Evolutionary conservation across 352 stramenopile genomes (phyloP).

Genomic region (Globisporangium mamillatum): DNA sequence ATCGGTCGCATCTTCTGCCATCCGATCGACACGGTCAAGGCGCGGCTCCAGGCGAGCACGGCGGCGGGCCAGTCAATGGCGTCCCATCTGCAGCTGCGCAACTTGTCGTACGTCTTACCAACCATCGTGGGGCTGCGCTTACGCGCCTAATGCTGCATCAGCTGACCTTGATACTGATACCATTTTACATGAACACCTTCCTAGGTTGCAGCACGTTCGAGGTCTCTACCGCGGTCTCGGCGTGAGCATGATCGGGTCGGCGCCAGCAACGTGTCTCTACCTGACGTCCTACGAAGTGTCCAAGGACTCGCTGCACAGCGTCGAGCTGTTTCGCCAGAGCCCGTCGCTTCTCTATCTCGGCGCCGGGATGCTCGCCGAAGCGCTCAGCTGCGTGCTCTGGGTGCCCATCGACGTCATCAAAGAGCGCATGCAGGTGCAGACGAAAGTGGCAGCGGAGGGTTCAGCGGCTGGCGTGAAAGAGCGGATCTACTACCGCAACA

Average conservation of each 20-base stretch:
- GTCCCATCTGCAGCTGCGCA: conserved; percentile 42
- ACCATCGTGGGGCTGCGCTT: neutral
- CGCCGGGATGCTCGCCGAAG: conserved; percentile 68
- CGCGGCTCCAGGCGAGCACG: conserved; percentile 66
- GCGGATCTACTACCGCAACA: conserved; percentile 89
- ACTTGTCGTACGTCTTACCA: conserved; percentile 31
- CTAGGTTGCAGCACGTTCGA: conserved; percentile 47
- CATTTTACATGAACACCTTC: neutral
- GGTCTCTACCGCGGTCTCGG: conserved; percentile 95
- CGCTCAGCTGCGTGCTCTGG: conserved; percentile 93
- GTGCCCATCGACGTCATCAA: conserved; percentile 99
- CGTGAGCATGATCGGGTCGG: conserved; percentile 92
- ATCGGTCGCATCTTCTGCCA: conserved; percentile 88
- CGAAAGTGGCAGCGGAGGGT: conserved; percentile 6
- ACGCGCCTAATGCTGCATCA: neutral
- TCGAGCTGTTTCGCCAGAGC: conserved; percentile 38
- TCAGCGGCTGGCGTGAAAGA: neutral
- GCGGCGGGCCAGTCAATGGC: conserved; percentile 33
- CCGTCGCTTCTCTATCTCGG: conserved; percentile 73
- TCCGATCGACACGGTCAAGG: conserved; percentile 91
- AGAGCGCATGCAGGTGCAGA: conserved; percentile 96
- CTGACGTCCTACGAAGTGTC: conserved; percentile 95
- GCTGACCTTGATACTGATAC: neutral
- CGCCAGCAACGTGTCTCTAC: conserved; percentile 96
- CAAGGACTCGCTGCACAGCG: conserved; percentile 49